Evolutionary conservation across 176 grass and related monocot genomes (phyloP), one percentile per base, ranked within the genome.

Genomic region (Cenchrus fungigraminus): DNA sequence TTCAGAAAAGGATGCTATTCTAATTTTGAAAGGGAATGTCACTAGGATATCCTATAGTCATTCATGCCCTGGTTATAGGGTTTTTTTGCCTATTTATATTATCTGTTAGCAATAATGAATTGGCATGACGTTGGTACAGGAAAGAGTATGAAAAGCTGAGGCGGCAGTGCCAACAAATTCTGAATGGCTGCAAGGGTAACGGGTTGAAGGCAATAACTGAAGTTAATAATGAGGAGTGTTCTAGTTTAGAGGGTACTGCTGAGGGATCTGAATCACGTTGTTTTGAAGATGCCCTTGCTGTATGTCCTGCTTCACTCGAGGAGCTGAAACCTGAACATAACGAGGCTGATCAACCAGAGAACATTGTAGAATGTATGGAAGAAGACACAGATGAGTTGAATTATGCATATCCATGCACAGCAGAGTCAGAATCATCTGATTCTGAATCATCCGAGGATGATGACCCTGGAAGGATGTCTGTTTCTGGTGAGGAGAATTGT

Each of bases 71-170:
- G 9, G 71, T 9, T 87, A 25, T 37, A 56, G 2, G 15, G 67
- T 32, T 58, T 42, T 40, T 12, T 60, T 4, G 8, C 40, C 7
- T 69, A 15, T 40, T 57, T 22, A 10, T 34, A 25, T 55, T 10
- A 54, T 87, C 32, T 73, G 29, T 60, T 47, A 37, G 20, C 31
- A 61, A 9, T 68, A 53, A 49, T 79, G 46, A 71, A 84, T 79
- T 76, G 13, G 19, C 64, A 70, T 80, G 56, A 12, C 4, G 84
- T 80, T 70, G 44, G 19, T 83, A 62, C 82, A 98, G 96, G 93
- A 95, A 98, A 95, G 93, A 98, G 83, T 98, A 92, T 83, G 97
- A 94, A 86, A 99, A 94, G 80, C 86, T 99, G 49, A 94, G 93
- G 79, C 87, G 88, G 56, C 93, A 90, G 34, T 99, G 97, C 74